phyloP scores from a whole-genome alignment of 2,329 filamentous ascomycete genomes.

The Phialophora macrospora region DNA sequence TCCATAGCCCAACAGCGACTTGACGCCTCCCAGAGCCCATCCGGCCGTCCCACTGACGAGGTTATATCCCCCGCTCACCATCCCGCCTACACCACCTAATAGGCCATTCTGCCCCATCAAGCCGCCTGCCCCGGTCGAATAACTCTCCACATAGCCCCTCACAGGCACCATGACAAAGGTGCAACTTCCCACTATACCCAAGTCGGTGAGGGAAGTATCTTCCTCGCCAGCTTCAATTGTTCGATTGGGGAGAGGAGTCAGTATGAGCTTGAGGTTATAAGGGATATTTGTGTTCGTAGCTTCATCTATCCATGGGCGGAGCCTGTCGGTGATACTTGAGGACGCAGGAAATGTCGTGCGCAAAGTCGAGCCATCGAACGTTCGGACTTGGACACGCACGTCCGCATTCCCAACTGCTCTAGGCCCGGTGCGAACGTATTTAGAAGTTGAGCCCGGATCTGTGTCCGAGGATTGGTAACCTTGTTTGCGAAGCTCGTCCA shows the following conservation, averaged over 20 bases:
- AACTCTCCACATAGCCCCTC: constrained; percentile 64
- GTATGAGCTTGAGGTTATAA: constrained; percentile 82
- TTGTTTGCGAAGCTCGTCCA: constrained; percentile 57
- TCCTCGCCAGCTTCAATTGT: constrained; percentile 78
- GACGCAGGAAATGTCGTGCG: constrained; percentile 71
- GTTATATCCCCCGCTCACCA: constrained; percentile 51
- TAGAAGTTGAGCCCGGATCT: constrained; percentile 27
- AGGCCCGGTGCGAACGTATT: constrained; percentile 8
- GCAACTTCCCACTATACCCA: constrained; percentile 77
- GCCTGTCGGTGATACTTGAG: constrained; percentile 66
- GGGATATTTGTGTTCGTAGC: constrained; percentile 51
- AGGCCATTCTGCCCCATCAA: constrained; percentile 22
- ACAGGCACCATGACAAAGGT: constrained; percentile 82
- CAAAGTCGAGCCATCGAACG: constrained; percentile 83
- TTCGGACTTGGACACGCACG: constrained; percentile 74
- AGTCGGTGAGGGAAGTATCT: constrained; percentile 65
- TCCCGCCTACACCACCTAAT: constrained; percentile 40
- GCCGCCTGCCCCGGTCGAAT: constrained; percentile 45
- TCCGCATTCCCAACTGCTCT: constrained; percentile 37
- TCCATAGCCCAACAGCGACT: constrained; percentile 51
- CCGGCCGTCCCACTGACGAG: constrained; percentile 52
- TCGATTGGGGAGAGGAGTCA: constrained; percentile 76
- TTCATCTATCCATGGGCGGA: constrained; percentile 75
- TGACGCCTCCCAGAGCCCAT: constrained; percentile 50
- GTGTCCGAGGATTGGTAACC: constrained; percentile 19